Percentiles rank a stretch among this genome's conserved stretches.
phyloP scores from a whole-genome alignment of 2,329 filamentous ascomycete genomes.

The Aspergillus spinulosporus region DNA sequence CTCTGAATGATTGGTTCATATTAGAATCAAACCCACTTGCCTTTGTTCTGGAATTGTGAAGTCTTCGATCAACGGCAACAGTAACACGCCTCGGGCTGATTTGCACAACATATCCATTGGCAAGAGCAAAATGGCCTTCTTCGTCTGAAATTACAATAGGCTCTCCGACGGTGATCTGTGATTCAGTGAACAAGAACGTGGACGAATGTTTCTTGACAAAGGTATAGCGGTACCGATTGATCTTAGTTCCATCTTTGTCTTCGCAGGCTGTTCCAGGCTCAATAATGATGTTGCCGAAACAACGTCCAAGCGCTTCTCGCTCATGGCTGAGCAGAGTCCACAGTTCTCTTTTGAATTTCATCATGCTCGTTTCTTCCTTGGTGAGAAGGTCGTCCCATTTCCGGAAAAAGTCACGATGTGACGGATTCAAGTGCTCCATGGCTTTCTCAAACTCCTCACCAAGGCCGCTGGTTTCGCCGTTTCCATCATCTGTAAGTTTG shows the following conservation, averaged over 20 bases:
- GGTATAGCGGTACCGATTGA: constrained; percentile 87
- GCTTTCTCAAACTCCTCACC: constrained; percentile 78
- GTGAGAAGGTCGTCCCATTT: constrained; percentile 94
- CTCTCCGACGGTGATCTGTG: constrained; percentile 81
- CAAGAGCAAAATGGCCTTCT: constrained; percentile 88
- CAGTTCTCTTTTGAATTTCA: constrained; percentile 82
- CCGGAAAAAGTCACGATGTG: constrained; percentile 79
- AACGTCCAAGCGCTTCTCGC: constrained; percentile 82
- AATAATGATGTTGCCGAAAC: constrained; percentile 84
- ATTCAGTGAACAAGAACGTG: constrained; percentile 84
- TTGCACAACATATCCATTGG: constrained; percentile 83
- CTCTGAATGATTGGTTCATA: constrained; percentile 80
- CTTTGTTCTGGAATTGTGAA: constrained; percentile 81
- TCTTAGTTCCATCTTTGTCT: constrained; percentile 70
- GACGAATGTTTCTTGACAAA: constrained; percentile 69
- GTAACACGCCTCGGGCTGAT: constrained; percentile 74
- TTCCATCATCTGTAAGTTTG: constrained; percentile 80
- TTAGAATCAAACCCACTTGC: constrained; percentile 72
- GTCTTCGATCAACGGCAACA: constrained; percentile 83
- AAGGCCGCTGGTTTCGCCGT: constrained; percentile 77
- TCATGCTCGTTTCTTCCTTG: constrained; percentile 87
- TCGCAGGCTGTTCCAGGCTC: constrained; percentile 73
- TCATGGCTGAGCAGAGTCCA: constrained; percentile 95
- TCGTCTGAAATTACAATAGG: constrained; percentile 97
- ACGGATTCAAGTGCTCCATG: constrained; percentile 71